Evolutionary conservation across 192 early-diverging fungal species (phyloP), one percentile per base, ranked within the genome.

Genomic region (Rhizoclosmatium sp.): DNA sequence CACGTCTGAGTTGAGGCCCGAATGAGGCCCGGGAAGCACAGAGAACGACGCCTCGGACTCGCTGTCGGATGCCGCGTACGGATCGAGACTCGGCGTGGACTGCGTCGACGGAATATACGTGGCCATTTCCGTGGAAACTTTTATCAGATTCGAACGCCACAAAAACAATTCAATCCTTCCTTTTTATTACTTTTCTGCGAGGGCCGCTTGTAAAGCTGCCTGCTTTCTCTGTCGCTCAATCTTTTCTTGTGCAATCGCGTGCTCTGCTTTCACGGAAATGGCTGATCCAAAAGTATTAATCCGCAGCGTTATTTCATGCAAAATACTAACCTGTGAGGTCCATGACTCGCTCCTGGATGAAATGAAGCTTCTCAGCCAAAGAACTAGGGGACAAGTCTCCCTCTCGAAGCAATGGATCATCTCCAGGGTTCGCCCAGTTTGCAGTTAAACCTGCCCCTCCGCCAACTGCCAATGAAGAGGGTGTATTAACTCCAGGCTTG

Each of bases 281-380:
- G 84, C 82, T 88, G 66, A n/a, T 44, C 45, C 5, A 41, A 71
- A 45, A 12, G 7, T 45, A 21, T 21, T 47, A 31, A 58, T 46
- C 14, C 4, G 0, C 1, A 71, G 40, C 75, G 9, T 19, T 47
- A 42, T 4, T 31, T 4, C 40, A 71, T 2, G n/a, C 23, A 10
- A 42, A 42, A 40, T 41, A 62, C 82, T 80, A 80, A 84, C 84
- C 75, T 76, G 84, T 82, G 49, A 91, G 69, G 80, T 91, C 89
- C 39, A 86, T 51, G 9, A 91, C 79, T 31, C 86, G 67, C 47
- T 88, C 85, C 59, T 84, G 83, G n/a, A 91, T 84, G 7, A 87
- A 85, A 65, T 87, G 81, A 56, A 91, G 78, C 71, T 89, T 88
- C 21, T 89, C 88, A 10, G 83, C 58, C 39, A 86, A 78, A 0